Evolutionary conservation across 805 yeast species (phyloP).

Genomic region (Candida incommunis): DNA sequence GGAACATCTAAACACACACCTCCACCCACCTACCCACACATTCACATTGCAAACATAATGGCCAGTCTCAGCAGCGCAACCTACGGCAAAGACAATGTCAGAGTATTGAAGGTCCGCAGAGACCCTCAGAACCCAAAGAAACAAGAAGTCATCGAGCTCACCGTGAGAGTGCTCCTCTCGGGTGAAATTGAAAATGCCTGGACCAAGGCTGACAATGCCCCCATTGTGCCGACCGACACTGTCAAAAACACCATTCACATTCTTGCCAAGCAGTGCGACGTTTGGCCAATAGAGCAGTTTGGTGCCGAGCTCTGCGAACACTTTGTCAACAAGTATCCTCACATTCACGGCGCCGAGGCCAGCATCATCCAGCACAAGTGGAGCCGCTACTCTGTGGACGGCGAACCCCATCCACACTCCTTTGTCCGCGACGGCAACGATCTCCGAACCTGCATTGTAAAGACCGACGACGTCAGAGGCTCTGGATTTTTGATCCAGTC

Average conservation of each 20-base stretch:
- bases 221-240: constrained; percentile 91
- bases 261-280: constrained; percentile 69
- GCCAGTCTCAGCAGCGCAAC: constrained; percentile 30
- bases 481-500: constrained; percentile 45
- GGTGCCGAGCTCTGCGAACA: constrained; percentile 77
- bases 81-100: constrained; percentile 89
- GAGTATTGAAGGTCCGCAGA: constrained; percentile 76
- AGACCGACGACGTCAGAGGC: constrained; percentile 15
- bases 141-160: constrained; percentile 79
- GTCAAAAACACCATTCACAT: constrained; percentile 79
- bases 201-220: constrained; percentile 75
- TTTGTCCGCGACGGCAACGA: constrained; percentile 79
- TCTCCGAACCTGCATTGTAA: constrained; percentile 38
- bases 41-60: neutral
- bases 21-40: neutral
- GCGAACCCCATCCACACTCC: constrained; percentile 69
- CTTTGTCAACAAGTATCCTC: constrained; percentile 62
- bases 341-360: constrained; percentile 59
- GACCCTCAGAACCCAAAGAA: constrained; percentile 55
- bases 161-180: constrained; percentile 57
- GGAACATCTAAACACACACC: neutral
- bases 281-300: constrained; percentile 83
- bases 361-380: constrained; percentile 62
- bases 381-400: constrained; percentile 63
- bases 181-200: constrained; percentile 73